Base-by-base conservation (phyloP, 257 asterid genomes). In the Echium plantagineum region DNA sequence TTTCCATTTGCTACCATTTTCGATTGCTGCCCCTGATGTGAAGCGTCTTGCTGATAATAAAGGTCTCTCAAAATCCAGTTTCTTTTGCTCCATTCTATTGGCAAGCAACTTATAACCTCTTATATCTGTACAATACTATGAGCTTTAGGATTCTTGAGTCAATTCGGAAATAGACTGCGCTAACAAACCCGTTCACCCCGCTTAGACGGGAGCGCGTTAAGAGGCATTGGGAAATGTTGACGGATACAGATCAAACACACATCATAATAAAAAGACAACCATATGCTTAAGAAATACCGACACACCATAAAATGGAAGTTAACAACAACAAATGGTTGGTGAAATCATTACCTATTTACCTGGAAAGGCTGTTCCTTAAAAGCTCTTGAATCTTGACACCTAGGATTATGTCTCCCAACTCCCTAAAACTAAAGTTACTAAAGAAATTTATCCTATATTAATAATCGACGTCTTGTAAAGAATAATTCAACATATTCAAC, bases 11-110 rank as follows among this genome's bases (percentile, higher is more conserved):
- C 69, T 74, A 15, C 69, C 68, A 49, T 68, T 74, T 24, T 66
- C 70, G 20, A 82, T 59, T 46, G 72, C 65, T 6, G 64, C 26
- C 0, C 75, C 42, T 15, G 85, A 72, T 15, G 78, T 21, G 30
- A 59, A 52, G 60, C 74, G 81, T 69, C 96, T 77, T 9, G 82
- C 96, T 13, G 96, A 83, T 24, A 89, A 52, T 58, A 89, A 77
- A 22, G 87, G 95, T 68, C 70, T 87, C 58, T 71, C 70, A 52
- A 81, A 60, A 60, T 85, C 80, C 67, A 89, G 72, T 72, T 80
- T 81, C 73, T 82, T 89, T 66, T 79, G 85, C 54, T 80, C 84
- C 89, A 80, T 81, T 71, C 66, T 66, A 63, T 75, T 73, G 74
- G 68, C 76, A 60, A 69, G 57, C 32, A 71, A 66, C 78, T 68